These are phyloP conservation scores for Helminthosporium solani DNA, from an alignment of 2,329 filamentous ascomycete genomes.

Conservation along the genomic window DNA sequence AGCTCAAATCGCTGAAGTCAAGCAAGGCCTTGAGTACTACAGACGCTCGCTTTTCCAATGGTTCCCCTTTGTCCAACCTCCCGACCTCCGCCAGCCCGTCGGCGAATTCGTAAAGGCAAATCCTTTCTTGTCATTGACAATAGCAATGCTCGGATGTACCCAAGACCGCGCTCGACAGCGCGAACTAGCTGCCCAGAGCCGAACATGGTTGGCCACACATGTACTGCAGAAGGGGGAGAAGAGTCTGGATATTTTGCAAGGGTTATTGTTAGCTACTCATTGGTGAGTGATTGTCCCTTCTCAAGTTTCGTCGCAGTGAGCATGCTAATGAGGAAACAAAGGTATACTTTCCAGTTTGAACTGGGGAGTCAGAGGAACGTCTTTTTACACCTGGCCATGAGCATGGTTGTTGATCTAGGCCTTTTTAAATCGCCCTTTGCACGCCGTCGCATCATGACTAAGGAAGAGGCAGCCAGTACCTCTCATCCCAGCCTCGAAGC, in stretches of 20 bases:
- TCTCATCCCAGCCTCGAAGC: conserved; percentile 4
- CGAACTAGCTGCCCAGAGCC: conserved; percentile 6
- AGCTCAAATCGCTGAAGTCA: conserved; percentile 5
- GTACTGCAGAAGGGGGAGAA: conserved; percentile 9
- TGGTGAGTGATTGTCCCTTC: conserved; percentile 7
- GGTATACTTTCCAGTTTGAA: conserved; percentile 14
- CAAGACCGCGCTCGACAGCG: conserved; percentile 11
- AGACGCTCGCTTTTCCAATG: conserved; percentile 7
- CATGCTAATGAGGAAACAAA: neutral
- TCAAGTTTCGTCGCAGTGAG: neutral
- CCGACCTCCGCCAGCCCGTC: neutral
- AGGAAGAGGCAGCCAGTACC: conserved; percentile 2
- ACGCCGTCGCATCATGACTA: conserved; percentile 8
- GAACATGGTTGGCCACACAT: conserved; percentile 6
- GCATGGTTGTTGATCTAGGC: conserved; percentile 12
- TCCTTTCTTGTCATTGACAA: conserved; percentile 11
- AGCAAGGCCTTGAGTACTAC: conserved; percentile 9
- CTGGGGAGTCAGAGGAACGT: conserved; percentile 7
- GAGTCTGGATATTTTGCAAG: conserved; percentile 13
- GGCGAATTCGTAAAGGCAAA: conserved; percentile 3
- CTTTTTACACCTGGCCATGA: conserved; percentile 15
- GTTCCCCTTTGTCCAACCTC: conserved; percentile 12
- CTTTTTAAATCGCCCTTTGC: conserved; percentile 13
- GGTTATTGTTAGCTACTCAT: conserved; percentile 9
- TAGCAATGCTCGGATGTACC: conserved; percentile 16